Base-by-base conservation (phyloP, 139 green algal genomes). In the Chlorella sorokiniana region DNA sequence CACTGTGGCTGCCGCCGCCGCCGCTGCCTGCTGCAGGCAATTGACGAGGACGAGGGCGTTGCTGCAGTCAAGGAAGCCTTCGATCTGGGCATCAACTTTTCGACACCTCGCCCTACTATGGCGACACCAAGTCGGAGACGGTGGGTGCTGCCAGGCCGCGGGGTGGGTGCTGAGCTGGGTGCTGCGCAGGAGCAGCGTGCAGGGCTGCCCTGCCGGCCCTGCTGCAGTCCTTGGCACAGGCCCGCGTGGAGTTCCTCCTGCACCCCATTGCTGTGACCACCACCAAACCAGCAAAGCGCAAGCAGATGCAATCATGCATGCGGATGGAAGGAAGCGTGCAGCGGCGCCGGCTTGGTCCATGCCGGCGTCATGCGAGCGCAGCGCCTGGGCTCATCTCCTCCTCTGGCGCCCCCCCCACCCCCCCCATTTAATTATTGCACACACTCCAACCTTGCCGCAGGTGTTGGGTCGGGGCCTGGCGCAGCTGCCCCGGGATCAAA, bases 81-180 rank as follows among this genome's bases (percentile, higher is more conserved):
- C 64, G 63, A 83, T 0, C 79, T 89, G 8, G 96, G 96, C 76
- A 95, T 99, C 84, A 99, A 99, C 82, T 94, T 96, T 98, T 99
- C 62, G 96, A 99, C 86, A 98, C 96, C 1, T 98, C 94, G 0
- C 96, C 96, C 1, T 98, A 94, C 73, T 99, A 99, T 82, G 96
- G 95, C 14, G 40, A 73, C 31, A 95, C 90, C 0, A 92, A 91
- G 40, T 94, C 91, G 8, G 96, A 99, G 83, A 89, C 73, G 82
- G 95, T 97, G 78, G 10, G 62, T 20, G 31, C 33, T 7, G n/a
- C 5, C 16, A 2, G 3, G 42, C 16, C 23, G 40, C 18, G 6
- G 33, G 31, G 3, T 14, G 1, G 64, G 0, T 35, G 64, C 37
- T 23, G 1, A 9, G 64, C 18, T 42, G 35, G 64, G 11, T 38